phyloP scores from a whole-genome alignment of 768 basidiomycete genomes.

The Dioszegia aurantiaca region DNA sequence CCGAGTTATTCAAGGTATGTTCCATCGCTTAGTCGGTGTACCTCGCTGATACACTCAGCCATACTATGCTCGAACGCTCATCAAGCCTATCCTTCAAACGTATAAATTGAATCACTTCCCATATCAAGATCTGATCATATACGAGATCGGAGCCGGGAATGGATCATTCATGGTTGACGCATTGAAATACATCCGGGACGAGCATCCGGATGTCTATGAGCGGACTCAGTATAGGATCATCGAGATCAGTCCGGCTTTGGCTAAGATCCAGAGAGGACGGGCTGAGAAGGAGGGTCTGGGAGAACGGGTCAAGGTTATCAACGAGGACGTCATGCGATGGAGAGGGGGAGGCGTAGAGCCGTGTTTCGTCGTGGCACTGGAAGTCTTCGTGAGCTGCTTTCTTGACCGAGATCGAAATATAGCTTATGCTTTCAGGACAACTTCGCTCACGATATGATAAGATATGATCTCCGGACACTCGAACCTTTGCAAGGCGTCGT shows the following conservation, averaged over 20 bases:
- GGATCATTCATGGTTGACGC: slow-evolving; percentile 89
- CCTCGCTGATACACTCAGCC: slow-evolving; percentile 60
- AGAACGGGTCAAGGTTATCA: slow-evolving; percentile 55
- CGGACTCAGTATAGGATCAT: slow-evolving; percentile 89
- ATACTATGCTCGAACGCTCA: slow-evolving; percentile 87
- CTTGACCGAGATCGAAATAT: background rate
- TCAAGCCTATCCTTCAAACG: slow-evolving; percentile 80
- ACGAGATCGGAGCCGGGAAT: slow-evolving; percentile 97
- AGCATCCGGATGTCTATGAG: slow-evolving; percentile 84
- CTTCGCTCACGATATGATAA: slow-evolving; percentile 90
- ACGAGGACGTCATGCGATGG: slow-evolving; percentile 60
- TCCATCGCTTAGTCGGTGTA: slow-evolving; percentile 8
- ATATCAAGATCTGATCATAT: slow-evolving; percentile 90
- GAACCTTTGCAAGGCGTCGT: slow-evolving; percentile 81
- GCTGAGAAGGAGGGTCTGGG: slow-evolving; percentile 43
- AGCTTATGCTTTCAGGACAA: too few relatives aligned
- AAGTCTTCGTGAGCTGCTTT: slow-evolving; percentile 73
- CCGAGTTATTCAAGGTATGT: slow-evolving; percentile 92
- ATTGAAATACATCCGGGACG: slow-evolving; percentile 70
- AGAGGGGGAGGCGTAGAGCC: slow-evolving; percentile 70
- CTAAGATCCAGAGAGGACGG: slow-evolving; percentile 60
- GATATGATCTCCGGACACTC: slow-evolving; percentile 77
- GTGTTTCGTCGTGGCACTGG: slow-evolving; percentile 90
- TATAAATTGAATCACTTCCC: slow-evolving; percentile 94
- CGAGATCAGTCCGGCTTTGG: slow-evolving; percentile 82